phyloP scores from a whole-genome alignment of 164 flowering plant species.

The Berberis vulgaris region DNA sequence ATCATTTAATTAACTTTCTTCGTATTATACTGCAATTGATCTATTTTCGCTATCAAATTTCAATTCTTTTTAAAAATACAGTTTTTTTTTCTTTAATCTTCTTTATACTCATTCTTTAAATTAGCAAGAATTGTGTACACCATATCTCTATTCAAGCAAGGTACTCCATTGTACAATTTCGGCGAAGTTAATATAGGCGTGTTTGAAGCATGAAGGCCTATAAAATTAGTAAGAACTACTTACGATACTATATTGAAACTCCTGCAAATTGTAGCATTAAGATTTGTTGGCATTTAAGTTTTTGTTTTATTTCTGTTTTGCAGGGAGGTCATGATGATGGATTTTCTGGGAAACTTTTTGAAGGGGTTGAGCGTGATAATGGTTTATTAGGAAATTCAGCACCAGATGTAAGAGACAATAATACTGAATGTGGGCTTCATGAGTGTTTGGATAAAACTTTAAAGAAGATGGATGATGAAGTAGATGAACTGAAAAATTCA shows the following conservation, averaged over 20 bases:
- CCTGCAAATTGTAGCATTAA: not conserved
- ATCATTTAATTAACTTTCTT: not conserved
- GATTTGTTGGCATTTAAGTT: not conserved
- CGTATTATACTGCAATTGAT: not conserved
- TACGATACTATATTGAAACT: conserved; percentile 8
- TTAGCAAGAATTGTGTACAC: not conserved
- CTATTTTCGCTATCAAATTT: not conserved
- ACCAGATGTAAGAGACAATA: conserved; percentile 1
- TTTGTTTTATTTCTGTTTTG: conserved; percentile 7
- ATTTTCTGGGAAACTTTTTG: conserved; percentile 5
- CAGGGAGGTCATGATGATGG: conserved; percentile 12
- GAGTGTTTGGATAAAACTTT: not conserved
- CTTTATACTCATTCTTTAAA: too few species aligned
- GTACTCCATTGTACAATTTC: not conserved
- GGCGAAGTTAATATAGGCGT: not conserved
- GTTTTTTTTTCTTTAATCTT: too few species aligned
- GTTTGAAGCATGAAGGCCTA: conserved; percentile 38
- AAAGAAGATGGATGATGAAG: conserved; percentile 6
- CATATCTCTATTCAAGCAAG: not conserved
- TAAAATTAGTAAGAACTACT: conserved; percentile 47
- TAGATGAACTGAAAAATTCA: conserved; percentile 6
- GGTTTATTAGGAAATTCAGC: conserved; percentile 2
- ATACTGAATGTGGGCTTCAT: too few species aligned
- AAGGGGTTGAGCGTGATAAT: conserved; percentile 4
- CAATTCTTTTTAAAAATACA: too few species aligned